These are phyloP conservation scores for Pichia inconspicua DNA, from an alignment of 1,139 yeast genomes.

Conservation along the genomic window DNA sequence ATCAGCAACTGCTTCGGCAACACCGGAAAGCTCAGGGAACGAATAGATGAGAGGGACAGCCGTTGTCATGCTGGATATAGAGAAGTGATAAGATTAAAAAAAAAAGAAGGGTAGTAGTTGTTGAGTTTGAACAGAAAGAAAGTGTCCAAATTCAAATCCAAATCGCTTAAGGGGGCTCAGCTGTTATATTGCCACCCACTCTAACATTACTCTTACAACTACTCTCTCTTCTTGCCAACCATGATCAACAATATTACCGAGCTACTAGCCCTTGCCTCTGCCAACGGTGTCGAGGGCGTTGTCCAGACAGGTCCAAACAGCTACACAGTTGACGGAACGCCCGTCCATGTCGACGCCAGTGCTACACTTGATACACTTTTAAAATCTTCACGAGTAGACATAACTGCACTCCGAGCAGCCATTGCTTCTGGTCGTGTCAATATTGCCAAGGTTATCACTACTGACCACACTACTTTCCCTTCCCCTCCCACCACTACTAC, in stretches of 20 bases:
- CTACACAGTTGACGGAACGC: background rate
- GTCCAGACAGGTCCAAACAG: background rate
- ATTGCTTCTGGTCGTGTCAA: background rate
- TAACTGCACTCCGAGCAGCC: background rate
- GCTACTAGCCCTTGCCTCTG: background rate
- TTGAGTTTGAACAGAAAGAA: too few relatives aligned
- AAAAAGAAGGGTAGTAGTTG: too few relatives aligned
- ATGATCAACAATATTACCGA: too few relatives aligned
- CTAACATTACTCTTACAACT: background rate
- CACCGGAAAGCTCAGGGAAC: constrained; percentile 81
- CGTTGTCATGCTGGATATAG: constrained; percentile 55
- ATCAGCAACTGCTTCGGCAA: constrained; percentile 92
- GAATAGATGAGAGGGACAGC: constrained; percentile 89
- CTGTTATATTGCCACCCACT: background rate
- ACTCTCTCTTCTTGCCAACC: background rate
- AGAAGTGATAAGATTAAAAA: background rate
- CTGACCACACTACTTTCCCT: too few relatives aligned
- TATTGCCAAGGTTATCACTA: background rate
- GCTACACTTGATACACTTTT: background rate
- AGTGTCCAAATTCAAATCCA: too few relatives aligned
- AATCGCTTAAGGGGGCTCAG: background rate
- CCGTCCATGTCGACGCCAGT: background rate
- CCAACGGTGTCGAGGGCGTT: background rate
- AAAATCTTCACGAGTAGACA: background rate
- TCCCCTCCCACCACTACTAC: background rate